These are phyloP conservation scores for Fusarium sp. DNA, from an alignment of 2,329 filamentous ascomycete genomes.

Conservation along the genomic window DNA sequence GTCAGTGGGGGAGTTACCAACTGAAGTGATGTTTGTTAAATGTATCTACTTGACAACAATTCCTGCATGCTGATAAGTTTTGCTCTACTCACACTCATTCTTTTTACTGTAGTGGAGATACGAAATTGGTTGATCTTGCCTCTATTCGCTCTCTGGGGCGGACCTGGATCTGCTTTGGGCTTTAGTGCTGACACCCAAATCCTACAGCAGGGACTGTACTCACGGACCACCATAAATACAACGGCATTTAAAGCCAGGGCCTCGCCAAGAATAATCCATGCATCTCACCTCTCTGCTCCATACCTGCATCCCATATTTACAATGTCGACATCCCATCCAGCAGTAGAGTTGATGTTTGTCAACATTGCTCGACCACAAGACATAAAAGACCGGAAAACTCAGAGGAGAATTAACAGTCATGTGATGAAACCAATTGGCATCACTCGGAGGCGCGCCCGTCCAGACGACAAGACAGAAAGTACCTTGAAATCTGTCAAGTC, in stretches of 20 bases:
- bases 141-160: not conserved
- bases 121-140: not conserved
- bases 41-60: no score
- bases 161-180: not conserved
- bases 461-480: rapidly evolving
- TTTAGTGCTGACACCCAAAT: not conserved
- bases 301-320: rapidly evolving
- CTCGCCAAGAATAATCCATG: not conserved
- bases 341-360: not conserved
- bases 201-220: not conserved
- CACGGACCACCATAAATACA: no score
- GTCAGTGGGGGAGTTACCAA: not conserved
- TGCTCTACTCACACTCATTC: no score
- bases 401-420: not conserved
- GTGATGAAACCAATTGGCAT: not conserved
- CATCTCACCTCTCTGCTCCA: not conserved
- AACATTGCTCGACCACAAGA: not conserved
- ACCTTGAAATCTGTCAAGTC: not conserved
- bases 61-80: no score
- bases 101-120: not conserved
- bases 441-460: not conserved
- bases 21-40: not conserved
- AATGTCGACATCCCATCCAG: not conserved
- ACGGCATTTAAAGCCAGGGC: not conserved
- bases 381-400: not conserved